These are phyloP conservation scores for Vanderwaltozyma tropicalis DNA, from an alignment of 805 yeast genomes.

Conservation along the genomic window DNA sequence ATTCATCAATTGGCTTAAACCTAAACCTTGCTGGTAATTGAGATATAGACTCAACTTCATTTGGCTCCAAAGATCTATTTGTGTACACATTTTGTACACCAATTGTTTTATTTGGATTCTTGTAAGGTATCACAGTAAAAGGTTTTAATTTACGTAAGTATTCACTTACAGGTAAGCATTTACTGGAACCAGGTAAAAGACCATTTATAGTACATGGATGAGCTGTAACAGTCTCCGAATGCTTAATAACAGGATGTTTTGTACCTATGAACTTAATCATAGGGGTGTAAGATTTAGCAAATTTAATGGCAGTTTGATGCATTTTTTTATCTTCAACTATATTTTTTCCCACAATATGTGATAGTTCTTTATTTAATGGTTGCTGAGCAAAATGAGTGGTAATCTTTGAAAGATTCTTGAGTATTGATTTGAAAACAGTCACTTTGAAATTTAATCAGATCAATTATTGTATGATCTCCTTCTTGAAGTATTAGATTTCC, in stretches of 20 bases:
- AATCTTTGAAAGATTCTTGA: not conserved
- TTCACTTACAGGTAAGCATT: conserved; percentile 16
- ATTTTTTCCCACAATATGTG: not conserved
- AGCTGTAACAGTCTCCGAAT: conserved; percentile 20
- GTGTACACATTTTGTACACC: conserved; percentile 9
- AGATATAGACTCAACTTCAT: conserved; percentile 42
- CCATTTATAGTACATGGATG: conserved; percentile 25
- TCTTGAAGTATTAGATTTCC: too few species aligned
- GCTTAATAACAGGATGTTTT: conserved; percentile 42
- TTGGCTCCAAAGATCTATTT: conserved; percentile 30
- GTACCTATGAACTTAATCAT: conserved; percentile 83
- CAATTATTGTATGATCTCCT: too few species aligned
- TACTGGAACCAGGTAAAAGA: conserved; percentile 22
- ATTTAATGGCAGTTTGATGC: conserved; percentile 24
- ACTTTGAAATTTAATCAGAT: not conserved
- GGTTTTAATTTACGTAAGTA: conserved; percentile 29
- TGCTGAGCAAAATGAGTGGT: not conserved
- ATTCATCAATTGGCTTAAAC: conserved; percentile 48
- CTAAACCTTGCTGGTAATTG: conserved; percentile 68
- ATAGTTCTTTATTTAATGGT: not conserved
- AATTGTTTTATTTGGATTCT: conserved; percentile 29
- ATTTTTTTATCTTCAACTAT: conserved; percentile 8
- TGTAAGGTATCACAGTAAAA: conserved; percentile 32
- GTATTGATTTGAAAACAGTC: not conserved
- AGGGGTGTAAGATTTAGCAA: conserved; percentile 40